Percentiles rank a stretch among this genome's conserved stretches.
These are phyloP conservation scores for Ceratocystis eucalypticola DNA, from an alignment of 2,329 filamentous ascomycete species.

Conservation along the genomic window DNA sequence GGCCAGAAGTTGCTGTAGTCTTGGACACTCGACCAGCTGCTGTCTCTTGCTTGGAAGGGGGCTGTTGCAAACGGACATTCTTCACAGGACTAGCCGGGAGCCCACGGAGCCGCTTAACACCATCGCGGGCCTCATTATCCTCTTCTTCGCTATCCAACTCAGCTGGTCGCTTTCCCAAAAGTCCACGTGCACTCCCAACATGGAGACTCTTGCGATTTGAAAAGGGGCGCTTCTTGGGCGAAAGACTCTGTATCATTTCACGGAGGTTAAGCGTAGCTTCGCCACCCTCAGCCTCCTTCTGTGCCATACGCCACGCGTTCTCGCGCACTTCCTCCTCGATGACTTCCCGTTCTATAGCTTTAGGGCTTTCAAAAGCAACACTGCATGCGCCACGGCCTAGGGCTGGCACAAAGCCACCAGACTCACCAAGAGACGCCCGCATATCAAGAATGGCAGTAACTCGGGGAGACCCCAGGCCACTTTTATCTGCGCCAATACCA, in stretches of 20 bases:
- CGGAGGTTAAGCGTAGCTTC: conserved; percentile 55
- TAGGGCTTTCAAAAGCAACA: conserved; percentile 54
- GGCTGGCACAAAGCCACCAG: background rate
- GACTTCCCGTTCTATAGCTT: conserved; percentile 45
- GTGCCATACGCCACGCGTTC: conserved; percentile 41
- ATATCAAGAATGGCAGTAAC: conserved; percentile 58
- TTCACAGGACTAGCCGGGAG: conserved; percentile 65
- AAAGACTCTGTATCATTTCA: conserved; percentile 65
- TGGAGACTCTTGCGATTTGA: conserved; percentile 63
- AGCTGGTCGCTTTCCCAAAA: conserved; percentile 59
- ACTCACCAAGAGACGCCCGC: conserved; percentile 56
- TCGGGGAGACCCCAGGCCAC: conserved; percentile 61
- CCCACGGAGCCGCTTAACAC: conserved; percentile 57
- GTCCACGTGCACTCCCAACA: conserved; percentile 57
- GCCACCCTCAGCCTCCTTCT: conserved; percentile 37
- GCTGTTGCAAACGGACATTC: conserved; percentile 55
- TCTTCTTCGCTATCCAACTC: conserved; percentile 54
- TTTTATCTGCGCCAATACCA: conserved; percentile 54
- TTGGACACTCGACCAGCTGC: conserved; percentile 46
- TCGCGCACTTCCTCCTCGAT: conserved; percentile 47
- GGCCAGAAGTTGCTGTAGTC: conserved; percentile 28
- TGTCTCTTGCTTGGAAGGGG: conserved; percentile 52
- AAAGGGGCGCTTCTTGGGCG: conserved; percentile 56
- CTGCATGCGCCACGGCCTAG: conserved; percentile 25
- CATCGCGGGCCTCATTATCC: conserved; percentile 42